A percentile compares a stretch with the other conserved stretches of the same genome.
phyloP scores from a whole-genome alignment of 2,329 filamentous ascomycete genomes.

The Beauveria varroae region DNA sequence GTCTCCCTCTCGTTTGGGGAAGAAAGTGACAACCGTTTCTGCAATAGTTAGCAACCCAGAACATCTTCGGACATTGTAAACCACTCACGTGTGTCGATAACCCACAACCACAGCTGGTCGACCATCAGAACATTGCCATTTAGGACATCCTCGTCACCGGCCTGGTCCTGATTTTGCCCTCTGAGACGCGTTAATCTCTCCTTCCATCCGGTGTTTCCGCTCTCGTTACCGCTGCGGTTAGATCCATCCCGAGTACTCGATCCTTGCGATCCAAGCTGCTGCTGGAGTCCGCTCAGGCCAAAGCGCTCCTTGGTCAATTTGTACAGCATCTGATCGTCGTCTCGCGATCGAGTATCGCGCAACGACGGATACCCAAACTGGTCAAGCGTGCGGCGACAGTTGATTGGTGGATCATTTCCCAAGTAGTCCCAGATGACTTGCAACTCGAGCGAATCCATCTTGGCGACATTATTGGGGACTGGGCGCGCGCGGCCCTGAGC shows the following conservation, averaged over 20 bases:
- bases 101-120: constrained; percentile 58
- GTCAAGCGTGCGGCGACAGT: constrained; percentile 54
- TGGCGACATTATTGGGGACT: constrained; percentile 45
- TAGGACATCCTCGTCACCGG: constrained; percentile 28
- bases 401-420: constrained; percentile 52
- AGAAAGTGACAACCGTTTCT: constrained; percentile 48
- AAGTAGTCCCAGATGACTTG: constrained; percentile 58
- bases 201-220: constrained; percentile 22
- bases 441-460: constrained; percentile 47
- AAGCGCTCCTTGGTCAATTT: constrained; percentile 50
- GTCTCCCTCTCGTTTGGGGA: constrained; percentile 46
- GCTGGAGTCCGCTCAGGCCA: constrained; percentile 16
- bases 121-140: constrained; percentile 59
- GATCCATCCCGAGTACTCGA: constrained; percentile 23
- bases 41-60: background rate
- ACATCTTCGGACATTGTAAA: rapidly evolving
- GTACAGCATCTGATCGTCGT: constrained; percentile 62
- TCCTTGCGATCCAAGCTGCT: constrained; percentile 20
- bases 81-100: constrained; percentile 42
- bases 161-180: constrained; percentile 14
- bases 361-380: constrained; percentile 58
- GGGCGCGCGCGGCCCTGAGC: constrained; percentile 48
- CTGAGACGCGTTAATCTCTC: constrained; percentile 16
- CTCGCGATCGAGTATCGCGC: constrained; percentile 50
- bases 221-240: constrained; percentile 19